Conservation (phyloP, 805 yeast species). For the Schizosaccharomyces japonicus region DNA sequence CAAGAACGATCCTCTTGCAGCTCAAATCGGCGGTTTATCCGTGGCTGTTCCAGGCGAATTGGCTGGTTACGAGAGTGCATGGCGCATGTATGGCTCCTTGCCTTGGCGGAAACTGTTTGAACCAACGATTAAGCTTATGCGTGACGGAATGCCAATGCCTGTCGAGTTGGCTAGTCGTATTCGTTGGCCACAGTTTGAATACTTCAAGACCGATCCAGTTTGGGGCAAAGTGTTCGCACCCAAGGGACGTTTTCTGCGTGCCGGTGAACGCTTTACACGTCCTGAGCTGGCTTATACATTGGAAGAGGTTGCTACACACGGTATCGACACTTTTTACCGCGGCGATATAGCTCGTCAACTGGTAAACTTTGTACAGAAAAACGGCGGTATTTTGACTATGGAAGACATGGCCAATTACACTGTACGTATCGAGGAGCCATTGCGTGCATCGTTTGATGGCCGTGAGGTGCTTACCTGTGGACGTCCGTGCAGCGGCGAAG, state of each 20-base stretch:
- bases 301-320: slow-evolving; percentile 45
- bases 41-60: slow-evolving; percentile 81
- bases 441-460: slow-evolving; percentile 21
- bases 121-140: slow-evolving; percentile 49
- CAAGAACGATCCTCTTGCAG: slow-evolving; percentile 19
- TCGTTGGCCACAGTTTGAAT: slow-evolving; percentile 16
- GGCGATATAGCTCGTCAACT: slow-evolving; percentile 48
- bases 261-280: slow-evolving; percentile 41
- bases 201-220: slow-evolving; percentile 11
- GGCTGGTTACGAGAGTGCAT: slow-evolving; percentile 50
- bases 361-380: slow-evolving; percentile 23
- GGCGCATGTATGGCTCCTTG: slow-evolving; percentile 33
- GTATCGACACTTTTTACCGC: slow-evolving; percentile 58
- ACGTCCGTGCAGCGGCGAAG: slow-evolving; percentile 71
- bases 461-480: slow-evolving; percentile 31
- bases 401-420: slow-evolving; percentile 46
- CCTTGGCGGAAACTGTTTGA: slow-evolving; percentile 48
- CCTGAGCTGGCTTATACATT: slow-evolving; percentile 44
- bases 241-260: slow-evolving; percentile 16
- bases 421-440: slow-evolving; percentile 23
- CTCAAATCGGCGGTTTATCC: slow-evolving; percentile 68
- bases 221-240: slow-evolving; percentile 15
- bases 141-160: slow-evolving; percentile 37
- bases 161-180: slow-evolving; percentile 25
- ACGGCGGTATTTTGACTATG: slow-evolving; percentile 43